Evolutionary conservation across 306 rosid species (phyloP).

Genomic region (Abrus precatorius): DNA sequence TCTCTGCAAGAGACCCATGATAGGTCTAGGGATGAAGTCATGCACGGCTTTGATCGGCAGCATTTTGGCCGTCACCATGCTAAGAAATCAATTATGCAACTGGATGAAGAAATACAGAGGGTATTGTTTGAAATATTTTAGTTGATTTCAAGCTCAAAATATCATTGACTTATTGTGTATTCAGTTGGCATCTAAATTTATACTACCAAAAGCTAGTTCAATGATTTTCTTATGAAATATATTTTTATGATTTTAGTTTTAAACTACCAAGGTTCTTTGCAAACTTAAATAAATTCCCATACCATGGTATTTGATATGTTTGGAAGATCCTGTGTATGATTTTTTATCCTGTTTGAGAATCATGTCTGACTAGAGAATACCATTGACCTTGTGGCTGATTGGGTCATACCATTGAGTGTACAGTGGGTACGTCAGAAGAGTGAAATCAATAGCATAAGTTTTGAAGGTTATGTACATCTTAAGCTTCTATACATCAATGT

Average conservation of each 20-base stretch:
- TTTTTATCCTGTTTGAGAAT: slow-evolving; percentile 4
- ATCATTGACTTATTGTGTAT: slow-evolving; percentile 27
- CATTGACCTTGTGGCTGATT: slow-evolving; percentile 3
- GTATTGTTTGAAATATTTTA: slow-evolving; percentile 50
- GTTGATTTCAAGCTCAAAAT: slow-evolving; percentile 27
- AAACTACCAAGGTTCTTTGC: not conserved
- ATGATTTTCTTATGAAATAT: slow-evolving; percentile 19
- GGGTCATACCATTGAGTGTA: not conserved
- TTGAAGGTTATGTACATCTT: not conserved
- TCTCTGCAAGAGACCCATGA: slow-evolving; percentile 70
- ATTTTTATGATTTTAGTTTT: slow-evolving; percentile 1
- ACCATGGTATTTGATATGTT: slow-evolving; percentile 1
- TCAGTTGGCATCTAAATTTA: not conserved
- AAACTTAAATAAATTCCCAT: slow-evolving; percentile 24
- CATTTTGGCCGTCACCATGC: slow-evolving; percentile 96
- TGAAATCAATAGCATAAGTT: slow-evolving; percentile 25
- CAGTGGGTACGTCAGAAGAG: slow-evolving; percentile 9
- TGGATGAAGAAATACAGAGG: slow-evolving; percentile 84
- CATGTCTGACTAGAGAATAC: not conserved
- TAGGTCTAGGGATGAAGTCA: slow-evolving; percentile 60
- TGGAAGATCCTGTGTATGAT: not conserved
- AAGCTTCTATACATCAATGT: slow-evolving; percentile 7
- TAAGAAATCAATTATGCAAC: slow-evolving; percentile 79
- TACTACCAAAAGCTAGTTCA: slow-evolving; percentile 17
- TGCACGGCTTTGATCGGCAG: slow-evolving; percentile 77